Evolutionary conservation across 225 moss, liverwort and hornwort genomes (phyloP).

Genomic region (Physcomitrium patens): DNA sequence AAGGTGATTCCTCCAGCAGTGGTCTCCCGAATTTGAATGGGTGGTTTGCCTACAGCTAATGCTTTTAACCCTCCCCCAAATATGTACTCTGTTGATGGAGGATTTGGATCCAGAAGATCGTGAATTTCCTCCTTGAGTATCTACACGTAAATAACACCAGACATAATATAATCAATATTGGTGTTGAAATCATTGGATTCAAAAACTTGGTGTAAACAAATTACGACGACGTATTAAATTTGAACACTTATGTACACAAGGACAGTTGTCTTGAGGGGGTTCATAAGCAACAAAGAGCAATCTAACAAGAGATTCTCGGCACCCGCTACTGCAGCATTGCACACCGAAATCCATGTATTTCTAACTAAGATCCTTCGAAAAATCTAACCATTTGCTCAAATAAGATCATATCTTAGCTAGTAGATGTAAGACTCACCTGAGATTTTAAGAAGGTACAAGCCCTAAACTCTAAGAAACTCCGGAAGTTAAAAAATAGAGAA

Average conservation of each 20-base stretch:
- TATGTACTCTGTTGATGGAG: constrained; percentile 71
- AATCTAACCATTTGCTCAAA: background rate
- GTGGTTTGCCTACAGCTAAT: constrained; percentile 75
- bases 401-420: background rate
- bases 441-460: background rate
- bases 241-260: background rate
- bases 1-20: constrained; percentile 86
- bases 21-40: constrained; percentile 96
- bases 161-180: constrained; percentile 1
- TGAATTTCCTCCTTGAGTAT: constrained; percentile 96
- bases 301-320: constrained; percentile 1
- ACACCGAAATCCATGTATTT: background rate
- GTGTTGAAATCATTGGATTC: background rate
- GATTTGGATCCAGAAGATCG: constrained; percentile 89
- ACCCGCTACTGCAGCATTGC: background rate
- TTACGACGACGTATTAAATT: constrained; percentile 6
- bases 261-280: background rate
- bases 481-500: background rate
- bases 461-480: background rate
- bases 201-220: background rate
- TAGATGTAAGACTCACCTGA: constrained; percentile 14
- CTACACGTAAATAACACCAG: constrained; percentile 42
- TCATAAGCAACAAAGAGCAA: background rate
- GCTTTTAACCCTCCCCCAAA: constrained; percentile 79
- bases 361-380: background rate